Evolutionary conservation across 2,329 filamentous ascomycete species (phyloP).

Genomic region (Gnomoniopsis sp.): DNA sequence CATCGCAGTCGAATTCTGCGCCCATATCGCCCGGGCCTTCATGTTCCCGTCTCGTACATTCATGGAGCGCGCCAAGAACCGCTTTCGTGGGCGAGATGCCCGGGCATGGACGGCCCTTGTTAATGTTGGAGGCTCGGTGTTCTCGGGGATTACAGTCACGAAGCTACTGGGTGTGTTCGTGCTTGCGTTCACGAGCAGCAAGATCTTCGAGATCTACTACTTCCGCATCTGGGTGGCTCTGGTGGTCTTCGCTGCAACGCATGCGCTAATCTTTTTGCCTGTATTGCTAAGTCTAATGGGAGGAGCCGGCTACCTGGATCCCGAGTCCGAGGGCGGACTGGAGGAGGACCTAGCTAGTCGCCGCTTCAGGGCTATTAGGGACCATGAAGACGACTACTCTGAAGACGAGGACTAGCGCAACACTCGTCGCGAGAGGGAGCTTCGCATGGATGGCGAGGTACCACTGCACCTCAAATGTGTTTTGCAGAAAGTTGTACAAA

Average conservation of each 20-base stretch:
- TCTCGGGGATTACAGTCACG: slow-evolving; percentile 93
- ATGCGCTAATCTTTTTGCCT: slow-evolving; percentile 87
- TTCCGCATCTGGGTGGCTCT: slow-evolving; percentile 95
- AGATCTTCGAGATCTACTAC: slow-evolving; percentile 99
- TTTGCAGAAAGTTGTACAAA: no score
- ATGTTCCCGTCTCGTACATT: slow-evolving; percentile 84
- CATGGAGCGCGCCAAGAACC: slow-evolving; percentile 74
- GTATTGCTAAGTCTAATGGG: slow-evolving; percentile 84
- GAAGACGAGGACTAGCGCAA: slow-evolving; percentile 57
- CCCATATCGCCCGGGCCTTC: slow-evolving; percentile 92
- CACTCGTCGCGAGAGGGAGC: not conserved
- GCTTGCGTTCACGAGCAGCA: slow-evolving; percentile 89
- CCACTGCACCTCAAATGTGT: no score
- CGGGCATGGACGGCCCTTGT: slow-evolving; percentile 90
- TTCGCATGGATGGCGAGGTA: not conserved
- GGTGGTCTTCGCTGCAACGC: slow-evolving; percentile 82
- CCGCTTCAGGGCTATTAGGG: slow-evolving; percentile 72
- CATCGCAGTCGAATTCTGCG: slow-evolving; percentile 95
- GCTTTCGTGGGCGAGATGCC: slow-evolving; percentile 78
- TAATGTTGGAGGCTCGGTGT: slow-evolving; percentile 91
- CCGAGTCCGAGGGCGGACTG: slow-evolving; percentile 80
- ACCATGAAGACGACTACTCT: slow-evolving; percentile 72
- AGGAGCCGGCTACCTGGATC: slow-evolving; percentile 83
- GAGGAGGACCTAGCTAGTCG: slow-evolving; percentile 83
- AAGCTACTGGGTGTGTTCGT: slow-evolving; percentile 91